phyloP scores from a whole-genome alignment of 768 basidiomycete species.

The Auricularia sp. region DNA sequence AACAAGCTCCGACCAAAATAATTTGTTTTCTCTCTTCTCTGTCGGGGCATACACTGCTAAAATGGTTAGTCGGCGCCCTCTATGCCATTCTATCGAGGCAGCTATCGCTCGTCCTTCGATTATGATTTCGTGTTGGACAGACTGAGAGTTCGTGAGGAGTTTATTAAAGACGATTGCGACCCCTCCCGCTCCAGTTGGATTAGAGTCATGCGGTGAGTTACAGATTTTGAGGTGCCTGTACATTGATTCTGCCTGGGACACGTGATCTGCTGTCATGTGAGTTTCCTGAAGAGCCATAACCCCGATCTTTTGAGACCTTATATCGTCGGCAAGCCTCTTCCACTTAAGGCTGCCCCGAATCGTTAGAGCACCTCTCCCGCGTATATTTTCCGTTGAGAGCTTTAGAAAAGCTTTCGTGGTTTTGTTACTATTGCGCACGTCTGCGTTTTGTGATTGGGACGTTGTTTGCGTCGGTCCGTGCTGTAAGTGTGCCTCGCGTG shows the following conservation, averaged over 20 bases:
- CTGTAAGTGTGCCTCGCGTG: too few species aligned
- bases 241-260: too few species aligned
- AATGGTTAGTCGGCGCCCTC: not conserved
- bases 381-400: not conserved
- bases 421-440: not conserved
- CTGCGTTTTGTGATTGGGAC: too few species aligned
- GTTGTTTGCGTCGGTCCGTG: too few species aligned
- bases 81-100: not conserved
- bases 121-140: not conserved
- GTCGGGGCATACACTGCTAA: not conserved
- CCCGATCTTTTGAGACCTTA: too few species aligned
- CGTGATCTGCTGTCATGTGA: too few species aligned
- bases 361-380: not conserved
- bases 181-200: not conserved
- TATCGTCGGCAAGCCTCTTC: too few species aligned
- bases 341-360: not conserved
- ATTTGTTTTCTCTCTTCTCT: not conserved
- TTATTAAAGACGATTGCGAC: not conserved
- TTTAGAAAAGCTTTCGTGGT: not conserved
- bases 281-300: too few species aligned
- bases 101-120: not conserved
- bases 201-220: not conserved
- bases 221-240: not conserved
- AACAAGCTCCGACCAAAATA: not conserved
- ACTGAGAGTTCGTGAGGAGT: not conserved